These are phyloP conservation scores for Iris macrosiphon DNA, from an alignment of 106 monocot genomes.

Conservation along the genomic window DNA sequence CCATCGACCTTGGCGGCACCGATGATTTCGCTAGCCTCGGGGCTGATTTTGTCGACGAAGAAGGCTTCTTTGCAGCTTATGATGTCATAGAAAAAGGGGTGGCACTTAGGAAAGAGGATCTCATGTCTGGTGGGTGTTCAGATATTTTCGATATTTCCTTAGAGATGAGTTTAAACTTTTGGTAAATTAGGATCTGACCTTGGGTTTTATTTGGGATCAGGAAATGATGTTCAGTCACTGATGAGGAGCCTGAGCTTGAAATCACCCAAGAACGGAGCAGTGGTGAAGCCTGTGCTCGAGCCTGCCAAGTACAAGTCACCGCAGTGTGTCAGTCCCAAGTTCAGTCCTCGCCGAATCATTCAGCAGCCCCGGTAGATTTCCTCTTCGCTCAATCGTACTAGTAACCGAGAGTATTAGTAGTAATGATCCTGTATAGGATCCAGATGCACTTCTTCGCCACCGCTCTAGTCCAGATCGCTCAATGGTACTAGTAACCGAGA, in stretches of 20 bases:
- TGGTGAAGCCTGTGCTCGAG: slow-evolving; percentile 11
- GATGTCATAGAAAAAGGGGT: slow-evolving; percentile 4
- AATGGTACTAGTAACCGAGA: no score
- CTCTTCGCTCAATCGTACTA: no score
- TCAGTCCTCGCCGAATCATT: slow-evolving; percentile 35
- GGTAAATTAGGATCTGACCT: no score
- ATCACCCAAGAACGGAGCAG: slow-evolving; percentile 29
- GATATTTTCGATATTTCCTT: no score
- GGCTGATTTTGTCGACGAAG: slow-evolving; percentile 8
- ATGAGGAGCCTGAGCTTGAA: slow-evolving; percentile 45
- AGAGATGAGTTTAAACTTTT: no score
- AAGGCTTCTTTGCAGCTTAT: slow-evolving; percentile 4
- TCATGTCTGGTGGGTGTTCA: slow-evolving; percentile 7
- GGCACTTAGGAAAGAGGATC: background rate
- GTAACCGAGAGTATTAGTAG: no score
- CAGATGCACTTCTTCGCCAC: no score
- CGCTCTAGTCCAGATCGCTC: no score
- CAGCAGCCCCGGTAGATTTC: slow-evolving; percentile 46
- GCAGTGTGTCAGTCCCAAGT: slow-evolving; percentile 41
- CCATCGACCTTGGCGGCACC: slow-evolving; percentile 53
- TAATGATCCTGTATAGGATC: no score
- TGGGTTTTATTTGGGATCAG: slow-evolving; percentile 26
- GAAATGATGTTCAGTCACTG: slow-evolving; percentile 24
- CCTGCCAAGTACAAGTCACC: slow-evolving; percentile 38
- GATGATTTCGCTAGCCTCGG: slow-evolving; percentile 26